Base-by-base conservation (phyloP, 169 alveolate species). In the Theileria parva region DNA sequence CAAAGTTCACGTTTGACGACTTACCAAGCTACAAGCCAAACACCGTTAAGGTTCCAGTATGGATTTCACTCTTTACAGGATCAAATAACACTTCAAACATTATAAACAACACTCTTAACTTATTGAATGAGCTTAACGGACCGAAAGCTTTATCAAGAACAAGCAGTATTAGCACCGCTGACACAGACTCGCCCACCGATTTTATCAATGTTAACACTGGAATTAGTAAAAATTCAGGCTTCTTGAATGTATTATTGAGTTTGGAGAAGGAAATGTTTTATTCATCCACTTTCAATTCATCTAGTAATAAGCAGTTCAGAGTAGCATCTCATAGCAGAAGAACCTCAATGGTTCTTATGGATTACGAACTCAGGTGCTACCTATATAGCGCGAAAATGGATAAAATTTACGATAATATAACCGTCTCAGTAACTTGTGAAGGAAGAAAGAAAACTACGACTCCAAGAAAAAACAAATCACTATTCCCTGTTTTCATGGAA, bases 301-400 rank as follows among this genome's bases (percentile, higher is more conserved):
- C 69, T 12, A 27, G 59, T 34, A 66, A 51, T 63, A 8, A 59
- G 32, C 68, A 85, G 73, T 28, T 81, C 61, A 32, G 65, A 37
- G 53, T 30, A 32, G 65, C 81, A 67, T 91, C 87, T 8, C 89
- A 71, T 30, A 78, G 72, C n/a, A 70, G 85, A 30, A 81, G 96
- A 77, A 88, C 88, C 79, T 78, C 91, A 50, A 77, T 94, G 79
- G 77, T 87, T 60, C 85, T 86, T 27, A 88, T 86, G 72, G 95
- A 92, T 44, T 93, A 92, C 65, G 96, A 94, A 79, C 65, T 95
- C 71, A 87, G 98, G 66, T 91, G 96, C 66, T 95, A 95, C 76
- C 59, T 95, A 17, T 76, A 83, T 57, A 73, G 79, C 25, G 86
- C 86, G 6, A 71, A 63, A 23, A 65, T 83, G 55, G 74, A 59